Percentiles rank a stretch among this genome's conserved stretches.
Evolutionary conservation across 768 basidiomycete genomes (phyloP).

Genomic region (Boletus insuetus): DNA sequence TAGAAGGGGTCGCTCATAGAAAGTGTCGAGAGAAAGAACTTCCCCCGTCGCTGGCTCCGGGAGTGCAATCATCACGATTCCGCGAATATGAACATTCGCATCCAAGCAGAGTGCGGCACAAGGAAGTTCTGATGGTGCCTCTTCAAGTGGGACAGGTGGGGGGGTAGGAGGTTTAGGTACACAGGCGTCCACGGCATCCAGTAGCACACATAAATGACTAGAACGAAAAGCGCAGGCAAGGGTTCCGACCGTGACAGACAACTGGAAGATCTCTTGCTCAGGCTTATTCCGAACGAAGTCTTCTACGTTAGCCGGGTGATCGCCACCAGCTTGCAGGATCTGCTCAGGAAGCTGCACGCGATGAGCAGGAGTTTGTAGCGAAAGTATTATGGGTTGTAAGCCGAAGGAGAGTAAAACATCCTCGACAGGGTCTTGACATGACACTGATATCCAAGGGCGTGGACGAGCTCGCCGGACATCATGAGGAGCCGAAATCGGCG

Average conservation of each 20-base stretch:
- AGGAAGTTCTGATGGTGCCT: constrained; percentile 12
- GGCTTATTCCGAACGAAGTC: constrained; percentile 1
- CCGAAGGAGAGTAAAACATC: constrained; percentile 62
- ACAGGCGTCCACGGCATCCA: constrained; percentile 40
- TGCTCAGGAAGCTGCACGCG: constrained; percentile 12
- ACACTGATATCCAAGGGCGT: constrained; percentile 6
- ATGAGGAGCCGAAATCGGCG: not conserved
- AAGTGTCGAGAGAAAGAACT: constrained; percentile 30
- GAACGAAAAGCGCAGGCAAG: constrained; percentile 57
- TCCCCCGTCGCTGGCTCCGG: constrained; percentile 23
- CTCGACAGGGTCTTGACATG: constrained; percentile 25
- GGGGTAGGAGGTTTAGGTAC: constrained; percentile 22
- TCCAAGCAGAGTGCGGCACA: constrained; percentile 33
- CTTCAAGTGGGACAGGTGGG: constrained; percentile 11
- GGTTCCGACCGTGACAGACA: constrained; percentile 46
- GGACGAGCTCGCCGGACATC: constrained; percentile 1
- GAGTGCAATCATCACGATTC: constrained; percentile 49
- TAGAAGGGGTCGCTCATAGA: constrained; percentile 58
- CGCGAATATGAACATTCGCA: constrained; percentile 36
- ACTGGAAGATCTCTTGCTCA: constrained; percentile 33
- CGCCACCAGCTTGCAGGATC: not conserved
- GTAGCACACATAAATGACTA: constrained; percentile 51
- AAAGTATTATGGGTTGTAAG: constrained; percentile 55
- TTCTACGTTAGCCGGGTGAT: constrained; percentile 7
- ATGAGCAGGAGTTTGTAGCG: constrained; percentile 47